These are phyloP conservation scores for Leccinum subgranulosum DNA, from an alignment of 768 basidiomycete genomes.

Conservation along the genomic window DNA sequence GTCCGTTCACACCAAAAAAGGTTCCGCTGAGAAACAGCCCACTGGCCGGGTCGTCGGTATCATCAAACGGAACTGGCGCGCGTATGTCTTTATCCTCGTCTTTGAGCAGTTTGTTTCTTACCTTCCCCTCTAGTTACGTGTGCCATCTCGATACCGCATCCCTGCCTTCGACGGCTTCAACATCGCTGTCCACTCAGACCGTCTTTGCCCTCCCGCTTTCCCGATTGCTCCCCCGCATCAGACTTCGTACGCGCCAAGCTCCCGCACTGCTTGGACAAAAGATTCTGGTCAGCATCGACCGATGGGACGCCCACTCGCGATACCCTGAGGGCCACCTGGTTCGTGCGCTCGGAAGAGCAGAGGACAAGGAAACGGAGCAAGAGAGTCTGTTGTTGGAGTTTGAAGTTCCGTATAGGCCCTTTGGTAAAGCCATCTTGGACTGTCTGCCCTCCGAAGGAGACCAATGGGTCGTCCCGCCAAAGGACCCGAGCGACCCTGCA, in stretches of 20 bases:
- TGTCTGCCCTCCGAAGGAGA: conserved; percentile 91
- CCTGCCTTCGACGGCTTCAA: conserved; percentile 70
- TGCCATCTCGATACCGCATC: conserved; percentile 94
- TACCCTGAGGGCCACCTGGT: conserved; percentile 99
- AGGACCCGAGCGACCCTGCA: conserved; percentile 43
- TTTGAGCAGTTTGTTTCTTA: conserved; percentile 42
- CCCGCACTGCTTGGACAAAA: conserved; percentile 87
- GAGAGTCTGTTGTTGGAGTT: conserved; percentile 92
- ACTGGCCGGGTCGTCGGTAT: conserved; percentile 91
- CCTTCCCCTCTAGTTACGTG: conserved; percentile 59
- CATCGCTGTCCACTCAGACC: conserved; percentile 83
- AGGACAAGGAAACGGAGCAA: conserved; percentile 94
- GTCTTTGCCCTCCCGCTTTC: conserved; percentile 95
- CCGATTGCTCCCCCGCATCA: conserved; percentile 86
- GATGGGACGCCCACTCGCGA: conserved; percentile 82
- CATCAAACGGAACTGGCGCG: conserved; percentile 93
- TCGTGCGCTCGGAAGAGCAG: conserved; percentile 83
- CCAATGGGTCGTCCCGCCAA: conserved; percentile 87
- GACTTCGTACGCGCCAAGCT: conserved; percentile 92
- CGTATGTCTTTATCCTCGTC: conserved; percentile 48
- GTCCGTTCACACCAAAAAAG: conserved; percentile 21
- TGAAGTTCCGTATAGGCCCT: conserved; percentile 94
- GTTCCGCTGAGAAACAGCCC: conserved; percentile 67
- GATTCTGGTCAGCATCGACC: conserved; percentile 92
- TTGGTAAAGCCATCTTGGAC: conserved; percentile 91